Base-by-base conservation (phyloP, 352 stramenopile species). In the Pythium graminicola region DNA sequence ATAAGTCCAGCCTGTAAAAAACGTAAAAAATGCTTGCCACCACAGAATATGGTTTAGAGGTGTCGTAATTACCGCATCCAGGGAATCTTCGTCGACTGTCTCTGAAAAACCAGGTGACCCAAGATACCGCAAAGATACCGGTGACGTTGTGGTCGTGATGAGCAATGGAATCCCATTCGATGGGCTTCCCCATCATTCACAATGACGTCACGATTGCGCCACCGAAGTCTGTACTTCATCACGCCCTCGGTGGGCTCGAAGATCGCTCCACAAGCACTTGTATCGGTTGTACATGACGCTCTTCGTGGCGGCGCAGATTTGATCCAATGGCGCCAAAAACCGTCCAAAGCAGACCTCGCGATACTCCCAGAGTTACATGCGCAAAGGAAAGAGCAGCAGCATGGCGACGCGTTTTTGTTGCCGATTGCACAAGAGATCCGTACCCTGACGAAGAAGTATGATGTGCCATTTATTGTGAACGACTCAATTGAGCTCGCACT, bases 311-410 rank as follows among this genome's bases (percentile, higher is more conserved):
- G 73, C 17, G 73, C 55, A 5, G 67, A 66, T 48, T 41, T 81
- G 24, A 44, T 85, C 38, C 73, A 82, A 58, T 77, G 73, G 67
- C 63, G 73, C 27, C 73, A 85, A 26, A 82, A 85, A 48, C 68
- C 71, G 8, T 54, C 61, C 20, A 45, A 50, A 31, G 47, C 52
- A n/a, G 66, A 73, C 44, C 59, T 76, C 24, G 51, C 23, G 2
- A 57, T 38, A 9, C 31, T 65, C 26, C 48, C 57, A 10, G 54
- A 70, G 28, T 43, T 84, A 28, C 45, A 41, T 11, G n/a, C 19
- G 46, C 38, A 55, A 23, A 73, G 61, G 64, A 13, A 35, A 35
- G 57, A 70, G 10, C 31, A 49, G 10, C 57, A 52, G 19, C 38
- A 44, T 5, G 6, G 14, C 7, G 39, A 57, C 14, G 48, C 53